Evolutionary conservation across 2,329 filamentous ascomycete species (phyloP), one percentile per base, ranked within the genome.

Genomic region (Alternaria sp.): DNA sequence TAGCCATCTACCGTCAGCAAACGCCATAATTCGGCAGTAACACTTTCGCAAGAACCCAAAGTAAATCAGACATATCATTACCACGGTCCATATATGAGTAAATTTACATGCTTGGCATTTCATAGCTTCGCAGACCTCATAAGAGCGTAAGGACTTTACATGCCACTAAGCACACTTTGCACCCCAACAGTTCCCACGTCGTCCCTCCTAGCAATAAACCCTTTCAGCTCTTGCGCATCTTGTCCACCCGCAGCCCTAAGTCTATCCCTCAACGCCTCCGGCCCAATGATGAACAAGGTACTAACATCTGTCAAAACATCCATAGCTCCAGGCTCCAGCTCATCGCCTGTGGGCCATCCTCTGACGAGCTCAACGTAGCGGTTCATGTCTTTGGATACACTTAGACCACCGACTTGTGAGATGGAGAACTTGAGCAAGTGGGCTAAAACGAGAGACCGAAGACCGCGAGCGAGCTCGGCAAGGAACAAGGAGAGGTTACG

Each of bases 341-440:
- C 84, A 67, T 86, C 85, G 48, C 88, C 86, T 39, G 82, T 70
- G 1, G 90, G 86, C 92, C 93, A 98, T 33, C 88, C 88, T 62
- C 91, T 88, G 65, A 99, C 84, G 10, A 96, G 87, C 60, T 93
- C 90, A 8, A 91, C 90, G 77, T 99, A 99, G 74, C 92, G 93
- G 34, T 92, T 92, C 76, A 98, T 93, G 75, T 99, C 95, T 80
- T 98, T 96, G 34, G 90, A 94, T 26, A 98, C 92, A 86, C 97
- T 95, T 45, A 99, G 86, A 2, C 93, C 95, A 61, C 95, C 95
- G 0, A 94, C 93, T 39, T 93, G 92, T 68, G 93, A 97, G 66
- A 99, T 92, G 60, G 90, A 88, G 80, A 96, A 99, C 72, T 92
- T 93, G 72, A 96, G 95, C 80, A 98, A 92, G 79, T 99, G 95